Base-by-base conservation (phyloP, 2,329 filamentous ascomycete species). In the Aureobasidium melanogenum region DNA sequence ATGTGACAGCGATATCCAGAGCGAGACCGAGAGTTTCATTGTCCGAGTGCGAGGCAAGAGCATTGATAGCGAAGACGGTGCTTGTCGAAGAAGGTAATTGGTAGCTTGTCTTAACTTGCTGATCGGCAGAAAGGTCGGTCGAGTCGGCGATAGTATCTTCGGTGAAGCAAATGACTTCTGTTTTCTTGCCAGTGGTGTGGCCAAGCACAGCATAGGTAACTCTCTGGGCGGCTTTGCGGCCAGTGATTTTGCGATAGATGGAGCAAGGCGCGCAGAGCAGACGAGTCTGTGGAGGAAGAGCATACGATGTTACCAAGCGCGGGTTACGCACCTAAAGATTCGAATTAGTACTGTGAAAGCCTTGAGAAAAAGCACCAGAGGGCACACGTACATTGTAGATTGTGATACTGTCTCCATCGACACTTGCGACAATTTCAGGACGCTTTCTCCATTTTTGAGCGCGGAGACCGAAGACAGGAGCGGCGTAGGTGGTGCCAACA, bases 391-490 rank as follows among this genome's bases (percentile, higher is more conserved):
- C 84, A 72, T 84, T 83, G 73, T 86, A 86, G 38, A 87, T 80
- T 64, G 81, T 84, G 54, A 87, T 73, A 32, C 81, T 80, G 69
- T 86, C 82, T 41, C 83, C 83, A 69, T 86, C 83, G 15, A 85
- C 75, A 1, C 78, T 82, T 22, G 84, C 78, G 34, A 77, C 82
- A 56, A 86, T 76, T 68, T 87, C 84, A 67, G 84, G 80, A 69
- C 84, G 76, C 74, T 86, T 85, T 69, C 82, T 79, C 73, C 84
- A 85, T 72, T 79, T 82, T 44, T 79, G 76, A 57, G 79, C 78
- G 62, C 76, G 76, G 60, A 85, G 71, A 66, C 81, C 79, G 71
- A 78, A 79, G 47, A 85, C 82, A n/a, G 73, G 68, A 39, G 75
- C 70, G 24, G 75, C 75, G 56, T 74, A 72, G 5, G 73, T 72